phyloP scores from a whole-genome alignment of 108 stramenopile species.

The Cyclostephanos tholiformis region DNA sequence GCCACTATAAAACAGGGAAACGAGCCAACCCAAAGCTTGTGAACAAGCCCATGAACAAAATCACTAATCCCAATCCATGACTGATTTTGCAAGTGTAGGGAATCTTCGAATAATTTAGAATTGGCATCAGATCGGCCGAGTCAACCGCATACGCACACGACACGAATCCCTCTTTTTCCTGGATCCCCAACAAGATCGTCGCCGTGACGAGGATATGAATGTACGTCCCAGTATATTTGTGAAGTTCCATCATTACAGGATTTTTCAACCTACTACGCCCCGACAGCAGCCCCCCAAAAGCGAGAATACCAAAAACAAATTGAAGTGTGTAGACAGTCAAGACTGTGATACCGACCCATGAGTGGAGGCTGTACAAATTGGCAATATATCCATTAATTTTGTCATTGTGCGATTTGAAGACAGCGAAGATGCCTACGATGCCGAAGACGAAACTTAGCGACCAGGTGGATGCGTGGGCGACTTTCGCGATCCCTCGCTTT shows the following conservation, averaged over 20 bases:
- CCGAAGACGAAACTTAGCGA: slow-evolving; percentile 51
- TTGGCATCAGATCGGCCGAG: slow-evolving; percentile 50
- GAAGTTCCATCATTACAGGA: slow-evolving; percentile 51
- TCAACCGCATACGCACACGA: slow-evolving; percentile 64
- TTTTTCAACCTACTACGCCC: slow-evolving; percentile 35
- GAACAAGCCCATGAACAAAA: slow-evolving; percentile 47
- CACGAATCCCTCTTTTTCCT: slow-evolving; percentile 79
- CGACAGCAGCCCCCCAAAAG: slow-evolving; percentile 36
- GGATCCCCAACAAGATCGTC: slow-evolving; percentile 74
- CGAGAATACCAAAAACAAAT: slow-evolving; percentile 46
- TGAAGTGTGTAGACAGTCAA: slow-evolving; percentile 59
- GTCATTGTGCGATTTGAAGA: slow-evolving; percentile 77
- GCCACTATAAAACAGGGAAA: background rate
- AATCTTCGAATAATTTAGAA: slow-evolving; percentile 50
- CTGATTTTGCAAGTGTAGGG: slow-evolving; percentile 61
- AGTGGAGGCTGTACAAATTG: slow-evolving; percentile 80
- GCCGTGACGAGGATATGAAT: slow-evolving; percentile 51
- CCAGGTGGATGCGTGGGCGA: slow-evolving; percentile 59
- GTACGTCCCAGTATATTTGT: slow-evolving; percentile 56
- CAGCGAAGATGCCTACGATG: slow-evolving; percentile 63
- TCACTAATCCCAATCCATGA: slow-evolving; percentile 55
- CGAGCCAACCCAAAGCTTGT: slow-evolving; percentile 46
- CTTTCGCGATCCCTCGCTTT: slow-evolving; percentile 46
- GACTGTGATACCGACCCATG: slow-evolving; percentile 71
- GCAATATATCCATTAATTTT: slow-evolving; percentile 64